Evolutionary conservation across 768 basidiomycete species (phyloP).

Genomic region (Pulveroboletus ravenelii): DNA sequence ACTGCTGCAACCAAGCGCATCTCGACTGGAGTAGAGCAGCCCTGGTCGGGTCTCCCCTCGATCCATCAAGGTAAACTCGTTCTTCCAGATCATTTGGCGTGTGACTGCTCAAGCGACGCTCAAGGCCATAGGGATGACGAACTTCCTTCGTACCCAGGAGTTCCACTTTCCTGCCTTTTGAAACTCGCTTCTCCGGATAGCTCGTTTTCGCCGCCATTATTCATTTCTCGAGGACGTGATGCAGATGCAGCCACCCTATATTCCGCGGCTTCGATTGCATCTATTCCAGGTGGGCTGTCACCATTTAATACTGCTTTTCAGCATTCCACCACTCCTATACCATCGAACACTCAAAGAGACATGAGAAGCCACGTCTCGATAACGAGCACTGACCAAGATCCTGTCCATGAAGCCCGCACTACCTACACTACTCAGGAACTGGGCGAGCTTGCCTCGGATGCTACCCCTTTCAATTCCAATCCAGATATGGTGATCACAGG

Average conservation of each 20-base stretch:
- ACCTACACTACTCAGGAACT: slow-evolving; percentile 58
- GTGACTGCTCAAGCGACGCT: slow-evolving; percentile 8
- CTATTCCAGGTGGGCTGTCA: slow-evolving; percentile 48
- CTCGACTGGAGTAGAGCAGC: slow-evolving; percentile 16
- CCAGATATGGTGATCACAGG: slow-evolving; percentile 76
- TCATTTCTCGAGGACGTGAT: slow-evolving; percentile 45
- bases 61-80: slow-evolving; percentile 18
- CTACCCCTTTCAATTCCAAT: slow-evolving; percentile 44
- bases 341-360: slow-evolving; percentile 24
- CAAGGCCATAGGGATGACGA: slow-evolving; percentile 21
- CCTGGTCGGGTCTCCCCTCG: slow-evolving; percentile 10
- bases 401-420: slow-evolving; percentile 37
- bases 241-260: slow-evolving; percentile 82
- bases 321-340: slow-evolving; percentile 23
- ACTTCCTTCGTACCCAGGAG: slow-evolving; percentile 44
- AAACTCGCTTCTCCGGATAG: slow-evolving; percentile 65
- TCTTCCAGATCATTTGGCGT: background rate
- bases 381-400: slow-evolving; percentile 26
- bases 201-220: slow-evolving; percentile 42
- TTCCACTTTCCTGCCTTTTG: slow-evolving; percentile 70
- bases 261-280: slow-evolving; percentile 78
- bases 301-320: slow-evolving; percentile 35
- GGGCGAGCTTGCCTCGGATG: slow-evolving; percentile 80
- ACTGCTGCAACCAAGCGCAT: slow-evolving; percentile 4
- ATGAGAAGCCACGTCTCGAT: slow-evolving; percentile 16